Conservation (phyloP, 2,329 filamentous ascomycete species). For the Xylaria sp. region DNA sequence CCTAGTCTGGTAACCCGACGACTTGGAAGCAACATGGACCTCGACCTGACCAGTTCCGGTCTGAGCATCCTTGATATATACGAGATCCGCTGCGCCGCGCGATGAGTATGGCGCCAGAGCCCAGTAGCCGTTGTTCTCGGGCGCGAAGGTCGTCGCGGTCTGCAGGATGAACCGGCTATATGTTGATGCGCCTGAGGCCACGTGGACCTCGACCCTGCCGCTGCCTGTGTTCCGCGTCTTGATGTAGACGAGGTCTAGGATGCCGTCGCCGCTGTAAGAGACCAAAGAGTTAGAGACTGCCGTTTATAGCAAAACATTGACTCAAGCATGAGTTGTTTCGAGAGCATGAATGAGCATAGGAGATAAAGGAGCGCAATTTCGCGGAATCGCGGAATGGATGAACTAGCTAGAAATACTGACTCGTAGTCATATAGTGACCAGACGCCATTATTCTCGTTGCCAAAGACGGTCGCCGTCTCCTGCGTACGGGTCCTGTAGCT, state of each 20-base stretch:
- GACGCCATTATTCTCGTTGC: constrained; percentile 22
- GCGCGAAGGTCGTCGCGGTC: constrained; percentile 12
- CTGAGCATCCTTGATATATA: constrained; percentile 25
- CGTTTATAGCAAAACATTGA: too few relatives aligned
- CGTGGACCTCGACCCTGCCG: constrained; percentile 17
- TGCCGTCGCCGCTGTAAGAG: constrained; percentile 5
- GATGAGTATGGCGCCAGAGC: constrained; percentile 19
- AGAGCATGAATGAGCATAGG: too few relatives aligned
- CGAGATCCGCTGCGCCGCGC: constrained; percentile 16
- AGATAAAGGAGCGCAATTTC: too few relatives aligned
- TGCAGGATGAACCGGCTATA: constrained; percentile 20
- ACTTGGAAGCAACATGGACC: constrained; percentile 19
- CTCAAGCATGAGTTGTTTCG: too few relatives aligned
- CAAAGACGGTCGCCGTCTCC: constrained; percentile 21
- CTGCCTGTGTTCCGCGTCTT: constrained; percentile 22
- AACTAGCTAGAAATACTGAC: too few relatives aligned
- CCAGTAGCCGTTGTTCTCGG: constrained; percentile 25
- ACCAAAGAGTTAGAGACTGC: too few relatives aligned
- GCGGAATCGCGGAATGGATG: too few relatives aligned
- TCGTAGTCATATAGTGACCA: constrained; percentile 30
- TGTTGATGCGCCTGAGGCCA: constrained; percentile 19
- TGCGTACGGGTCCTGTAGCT: constrained; percentile 17
- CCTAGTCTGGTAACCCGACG: constrained; percentile 11
- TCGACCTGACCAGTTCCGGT: constrained; percentile 5
- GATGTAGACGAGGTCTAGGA: constrained; percentile 27